Evolutionary conservation across 1,284 basidiomycete species (phyloP).

Genomic region (Moniliophthora roreri): DNA sequence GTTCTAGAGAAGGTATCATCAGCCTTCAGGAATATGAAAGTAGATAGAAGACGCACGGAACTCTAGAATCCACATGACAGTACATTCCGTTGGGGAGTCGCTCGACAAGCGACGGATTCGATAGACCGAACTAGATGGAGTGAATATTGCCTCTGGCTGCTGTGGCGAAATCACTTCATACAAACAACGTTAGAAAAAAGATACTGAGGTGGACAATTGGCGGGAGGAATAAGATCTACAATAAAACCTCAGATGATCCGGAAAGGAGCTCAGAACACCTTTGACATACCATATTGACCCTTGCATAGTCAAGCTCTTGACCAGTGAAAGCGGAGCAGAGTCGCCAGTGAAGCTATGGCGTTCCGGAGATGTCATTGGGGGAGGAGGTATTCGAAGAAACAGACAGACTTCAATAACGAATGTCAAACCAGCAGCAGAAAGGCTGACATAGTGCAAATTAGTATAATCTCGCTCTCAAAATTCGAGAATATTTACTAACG

Average conservation of each 20-base stretch:
- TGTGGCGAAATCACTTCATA: background rate
- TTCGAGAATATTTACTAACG: background rate
- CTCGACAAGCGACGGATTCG: background rate
- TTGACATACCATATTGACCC: background rate
- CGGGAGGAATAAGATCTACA: slow-evolving; percentile 2
- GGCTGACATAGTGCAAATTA: too few relatives aligned
- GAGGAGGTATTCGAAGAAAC: background rate
- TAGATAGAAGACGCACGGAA: slow-evolving; percentile 4
- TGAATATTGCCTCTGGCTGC: too few relatives aligned
- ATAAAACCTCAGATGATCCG: background rate
- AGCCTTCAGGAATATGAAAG: background rate
- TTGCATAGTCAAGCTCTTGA: background rate
- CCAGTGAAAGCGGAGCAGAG: background rate
- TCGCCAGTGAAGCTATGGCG: slow-evolving; percentile 3
- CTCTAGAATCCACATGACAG: slow-evolving; percentile 6
- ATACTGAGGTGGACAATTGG: background rate
- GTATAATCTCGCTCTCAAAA: background rate
- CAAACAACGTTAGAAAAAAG: slow-evolving; percentile 8
- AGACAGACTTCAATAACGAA: slow-evolving; percentile 6
- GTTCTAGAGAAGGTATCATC: background rate
- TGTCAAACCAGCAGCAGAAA: slow-evolving; percentile 1
- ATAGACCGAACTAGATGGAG: slow-evolving; percentile 6
- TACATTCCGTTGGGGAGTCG: slow-evolving; percentile 7
- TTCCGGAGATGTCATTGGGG: background rate
- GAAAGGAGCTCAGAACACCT: too few relatives aligned